Conservation (phyloP, 2,329 filamentous ascomycete species). For the Stemphylium vesicarium region DNA sequence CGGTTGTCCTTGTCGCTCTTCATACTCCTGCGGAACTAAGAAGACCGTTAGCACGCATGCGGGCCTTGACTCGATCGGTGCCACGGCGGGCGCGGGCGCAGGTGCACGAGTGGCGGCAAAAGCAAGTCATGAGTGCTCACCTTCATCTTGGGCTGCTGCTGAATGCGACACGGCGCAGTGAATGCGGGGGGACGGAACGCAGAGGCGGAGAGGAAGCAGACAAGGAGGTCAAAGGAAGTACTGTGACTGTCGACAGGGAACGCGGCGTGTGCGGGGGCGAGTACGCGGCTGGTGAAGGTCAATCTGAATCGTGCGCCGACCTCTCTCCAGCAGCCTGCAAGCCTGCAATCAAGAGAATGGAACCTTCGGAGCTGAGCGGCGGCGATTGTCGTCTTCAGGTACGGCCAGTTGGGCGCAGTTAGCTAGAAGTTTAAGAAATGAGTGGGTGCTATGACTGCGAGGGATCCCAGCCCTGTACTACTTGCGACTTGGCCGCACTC, state of each 20-base stretch:
- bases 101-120: constrained; percentile 12
- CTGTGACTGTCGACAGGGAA: constrained; percentile 10
- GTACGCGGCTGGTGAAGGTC: constrained; percentile 9
- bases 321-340: background rate
- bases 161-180: constrained; percentile 12
- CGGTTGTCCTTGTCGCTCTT: constrained; percentile 84
- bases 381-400: constrained; percentile 9
- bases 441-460: constrained; percentile 11
- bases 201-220: constrained; percentile 12
- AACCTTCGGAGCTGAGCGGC: background rate
- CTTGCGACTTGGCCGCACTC: constrained; percentile 1
- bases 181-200: constrained; percentile 16
- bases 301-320: constrained; percentile 5
- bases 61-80: constrained; percentile 25
- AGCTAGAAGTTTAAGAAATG: constrained; percentile 12
- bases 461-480: constrained; percentile 14
- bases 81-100: constrained; percentile 1
- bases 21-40: constrained; percentile 77
- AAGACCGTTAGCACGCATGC: constrained; percentile 32
- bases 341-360: background rate
- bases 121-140: constrained; percentile 13
- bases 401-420: constrained; percentile 7
- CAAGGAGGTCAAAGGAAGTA: constrained; percentile 5
- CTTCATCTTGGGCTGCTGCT: constrained; percentile 23
- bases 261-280: constrained; percentile 17